Base-by-base conservation (phyloP, 345 rosid species). In the Lumnitzera littorea region DNA sequence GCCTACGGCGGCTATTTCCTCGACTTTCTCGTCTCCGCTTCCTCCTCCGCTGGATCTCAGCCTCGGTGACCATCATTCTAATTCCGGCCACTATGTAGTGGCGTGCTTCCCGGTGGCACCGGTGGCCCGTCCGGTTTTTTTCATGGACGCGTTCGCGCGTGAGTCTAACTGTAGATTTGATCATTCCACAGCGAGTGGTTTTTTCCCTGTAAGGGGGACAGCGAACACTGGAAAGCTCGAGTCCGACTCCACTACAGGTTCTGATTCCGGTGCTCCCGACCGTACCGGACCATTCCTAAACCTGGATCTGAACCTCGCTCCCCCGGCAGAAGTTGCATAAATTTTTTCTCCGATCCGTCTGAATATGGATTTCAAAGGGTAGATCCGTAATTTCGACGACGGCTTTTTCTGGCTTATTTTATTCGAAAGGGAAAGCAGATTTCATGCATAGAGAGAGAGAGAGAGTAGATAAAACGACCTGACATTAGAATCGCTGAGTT, bases 221-320 rank as follows among this genome's bases (percentile, higher is more conserved):
- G 43, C 58, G 46, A 58, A 50, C 2, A 53, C 24, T 1, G 62
- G 52, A 27, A 62, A 62, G 59, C 56, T 47, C 63, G 72, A 68
- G 58, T 17, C 62, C 15, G 67, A 62, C 3, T 57, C 63, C 50
- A 29, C 72, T 24, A n/a, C 64, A 24, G 65, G 46, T 14, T 50
- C 31, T 31, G 71, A 54, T 20, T 59, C 23, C 16, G 58, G 27
- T 3, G 31, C 27, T 15, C 13, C 17, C n/a, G 53, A 46, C 17
- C 59, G 63, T 9, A 7, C 48, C 61, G 51, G 49, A 36, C 24
- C 62, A 9, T 51, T 62, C 0, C 64, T 69, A 4, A 70, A 69
- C 43, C 71, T 76, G 48, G 74, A 76, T 56, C 77, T 76, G 8
- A 76, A 76, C 62, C 65, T 62, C 15, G 57, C 76, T 24, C 70